Conservation (phyloP, 148 eudicot genomes). For the Linanthus parryae region DNA sequence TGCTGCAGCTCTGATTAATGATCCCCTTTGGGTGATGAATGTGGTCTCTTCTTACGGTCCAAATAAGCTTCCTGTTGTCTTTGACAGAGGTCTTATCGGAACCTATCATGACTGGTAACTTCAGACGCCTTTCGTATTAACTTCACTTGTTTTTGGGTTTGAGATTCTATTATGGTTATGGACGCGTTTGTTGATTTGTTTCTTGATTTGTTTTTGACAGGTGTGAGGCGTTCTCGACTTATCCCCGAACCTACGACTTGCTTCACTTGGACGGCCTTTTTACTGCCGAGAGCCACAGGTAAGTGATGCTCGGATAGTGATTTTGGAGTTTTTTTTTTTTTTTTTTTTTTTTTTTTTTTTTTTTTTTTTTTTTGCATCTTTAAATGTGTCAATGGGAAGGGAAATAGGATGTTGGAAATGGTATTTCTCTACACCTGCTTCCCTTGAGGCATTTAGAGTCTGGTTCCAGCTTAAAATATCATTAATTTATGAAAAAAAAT, state of each 20-base stretch:
- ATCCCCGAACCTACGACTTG: conserved; percentile 95
- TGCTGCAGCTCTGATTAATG: conserved; percentile 61
- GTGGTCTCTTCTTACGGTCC: conserved; percentile 75
- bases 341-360: background rate
- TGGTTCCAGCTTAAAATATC: no score
- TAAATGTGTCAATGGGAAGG: no score
- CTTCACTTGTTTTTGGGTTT: no score
- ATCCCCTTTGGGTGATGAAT: conserved; percentile 97
- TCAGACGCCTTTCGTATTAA: background rate
- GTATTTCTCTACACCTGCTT: no score
- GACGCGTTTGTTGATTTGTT: conserved; percentile 1
- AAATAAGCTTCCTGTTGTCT: conserved; percentile 71
- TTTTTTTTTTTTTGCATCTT: no score
- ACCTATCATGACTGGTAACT: conserved; percentile 85
- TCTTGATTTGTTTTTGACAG: conserved; percentile 28
- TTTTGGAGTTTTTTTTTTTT: background rate
- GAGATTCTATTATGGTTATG: no score
- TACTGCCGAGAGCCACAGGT: conserved; percentile 93
- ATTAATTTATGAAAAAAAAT: no score
- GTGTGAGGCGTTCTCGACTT: conserved; percentile 99
- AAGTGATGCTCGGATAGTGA: no score
- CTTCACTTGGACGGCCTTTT: conserved; percentile 81
- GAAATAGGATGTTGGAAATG: no score
- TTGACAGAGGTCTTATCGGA: conserved; percentile 91
- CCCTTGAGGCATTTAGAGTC: no score